phyloP scores from a whole-genome alignment of 768 basidiomycete genomes.

The Epithele typhae region DNA sequence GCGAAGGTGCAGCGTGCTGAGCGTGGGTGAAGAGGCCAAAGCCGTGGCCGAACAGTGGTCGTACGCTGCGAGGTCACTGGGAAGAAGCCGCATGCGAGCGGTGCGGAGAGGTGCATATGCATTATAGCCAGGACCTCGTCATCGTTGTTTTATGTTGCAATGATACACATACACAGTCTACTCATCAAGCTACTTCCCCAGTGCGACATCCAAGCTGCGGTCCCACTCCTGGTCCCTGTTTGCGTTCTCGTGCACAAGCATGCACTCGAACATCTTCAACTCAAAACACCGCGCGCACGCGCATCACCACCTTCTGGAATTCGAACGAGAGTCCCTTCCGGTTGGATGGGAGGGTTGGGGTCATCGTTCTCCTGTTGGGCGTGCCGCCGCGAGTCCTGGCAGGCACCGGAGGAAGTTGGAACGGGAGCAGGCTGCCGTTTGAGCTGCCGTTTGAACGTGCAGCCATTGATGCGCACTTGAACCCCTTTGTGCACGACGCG shows the following conservation, averaged over 20 bases:
- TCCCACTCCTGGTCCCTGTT: constrained; percentile 84
- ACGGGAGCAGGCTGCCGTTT: neutral
- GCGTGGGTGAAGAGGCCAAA: no score
- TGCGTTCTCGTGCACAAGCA: constrained; percentile 75
- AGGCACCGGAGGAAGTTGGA: no score
- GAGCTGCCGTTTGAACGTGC: constrained; percentile 33
- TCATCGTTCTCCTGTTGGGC: neutral
- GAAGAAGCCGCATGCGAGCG: no score
- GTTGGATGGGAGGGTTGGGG: neutral
- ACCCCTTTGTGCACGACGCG: no score
- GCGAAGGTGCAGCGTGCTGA: no score
- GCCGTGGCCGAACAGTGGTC: no score
- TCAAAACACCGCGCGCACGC: constrained; percentile 53
- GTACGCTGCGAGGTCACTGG: no score
- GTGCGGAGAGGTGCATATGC: no score
- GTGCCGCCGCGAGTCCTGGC: neutral
- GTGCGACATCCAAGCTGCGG: constrained; percentile 78
- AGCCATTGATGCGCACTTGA: constrained; percentile 2
- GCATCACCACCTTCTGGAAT: constrained; percentile 54
- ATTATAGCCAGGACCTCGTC: no score
- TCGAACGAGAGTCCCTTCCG: constrained; percentile 20
- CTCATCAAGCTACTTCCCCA: constrained; percentile 79
- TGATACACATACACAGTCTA: constrained; percentile 1
- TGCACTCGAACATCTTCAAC: constrained; percentile 67
- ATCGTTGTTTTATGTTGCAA: no score